A percentile compares a stretch with the other conserved stretches of the same genome.
phyloP scores from a whole-genome alignment of 257 asterid genomes.

The Dorcoceras hygrometricum region DNA sequence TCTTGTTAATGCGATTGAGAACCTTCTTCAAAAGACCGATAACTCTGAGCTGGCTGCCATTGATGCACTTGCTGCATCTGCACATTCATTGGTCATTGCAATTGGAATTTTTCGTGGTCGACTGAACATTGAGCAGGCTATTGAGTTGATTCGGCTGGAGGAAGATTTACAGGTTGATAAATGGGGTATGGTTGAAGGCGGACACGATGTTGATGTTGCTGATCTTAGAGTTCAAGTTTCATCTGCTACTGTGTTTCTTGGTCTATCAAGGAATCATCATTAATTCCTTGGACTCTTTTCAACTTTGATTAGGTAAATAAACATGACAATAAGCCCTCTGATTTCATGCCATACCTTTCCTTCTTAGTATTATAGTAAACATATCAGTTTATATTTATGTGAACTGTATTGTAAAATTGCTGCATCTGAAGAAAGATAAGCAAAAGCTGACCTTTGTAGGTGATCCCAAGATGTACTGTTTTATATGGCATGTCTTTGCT shows the following conservation, averaged over 20 bases:
- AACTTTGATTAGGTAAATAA: slow-evolving; percentile 26
- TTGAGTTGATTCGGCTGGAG: slow-evolving; percentile 86
- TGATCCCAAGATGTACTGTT: neutral
- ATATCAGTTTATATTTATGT: neutral
- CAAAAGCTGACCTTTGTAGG: neutral
- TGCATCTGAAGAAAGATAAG: neutral
- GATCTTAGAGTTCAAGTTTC: slow-evolving; percentile 87
- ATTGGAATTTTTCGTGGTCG: slow-evolving; percentile 59
- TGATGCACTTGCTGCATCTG: slow-evolving; percentile 87
- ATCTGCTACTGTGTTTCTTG: slow-evolving; percentile 81
- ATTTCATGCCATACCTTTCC: neutral
- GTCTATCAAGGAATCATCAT: slow-evolving; percentile 60
- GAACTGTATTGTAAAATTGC: neutral
- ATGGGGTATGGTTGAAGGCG: slow-evolving; percentile 98
- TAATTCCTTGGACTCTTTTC: slow-evolving; percentile 17
- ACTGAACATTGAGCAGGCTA: slow-evolving; percentile 70
- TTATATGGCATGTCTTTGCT: neutral
- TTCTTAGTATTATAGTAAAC: neutral
- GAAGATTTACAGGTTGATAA: slow-evolving; percentile 89
- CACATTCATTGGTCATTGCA: slow-evolving; percentile 81
- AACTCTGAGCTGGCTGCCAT: slow-evolving; percentile 76
- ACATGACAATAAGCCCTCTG: slow-evolving; percentile 18
- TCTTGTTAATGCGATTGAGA: slow-evolving; percentile 55
- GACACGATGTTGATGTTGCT: slow-evolving; percentile 95
- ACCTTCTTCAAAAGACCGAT: slow-evolving; percentile 55